A percentile compares a stretch with the other conserved stretches of the same genome.
Evolutionary conservation across 1,139 yeast genomes (phyloP).

Genomic region (Blastobotrys capitulatus): DNA sequence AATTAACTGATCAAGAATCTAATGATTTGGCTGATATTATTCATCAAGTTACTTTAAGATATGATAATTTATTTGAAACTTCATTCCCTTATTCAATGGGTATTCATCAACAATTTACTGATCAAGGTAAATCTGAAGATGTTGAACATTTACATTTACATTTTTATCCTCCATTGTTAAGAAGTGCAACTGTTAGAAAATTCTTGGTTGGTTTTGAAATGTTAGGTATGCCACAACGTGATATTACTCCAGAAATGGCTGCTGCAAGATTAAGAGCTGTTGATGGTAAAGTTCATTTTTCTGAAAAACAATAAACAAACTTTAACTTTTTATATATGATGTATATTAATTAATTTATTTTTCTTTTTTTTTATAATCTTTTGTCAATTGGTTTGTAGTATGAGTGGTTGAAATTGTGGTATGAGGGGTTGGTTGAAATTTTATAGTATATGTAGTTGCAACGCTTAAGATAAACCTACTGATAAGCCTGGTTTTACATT

Average conservation of each 20-base stretch:
- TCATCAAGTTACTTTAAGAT: conserved; percentile 53
- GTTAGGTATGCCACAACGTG: conserved; percentile 77
- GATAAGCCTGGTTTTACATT: too few species aligned
- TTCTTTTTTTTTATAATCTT: too few species aligned
- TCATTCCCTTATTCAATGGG: conserved; percentile 82
- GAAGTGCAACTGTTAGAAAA: conserved; percentile 71
- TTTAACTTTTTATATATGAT: not conserved
- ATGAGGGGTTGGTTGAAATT: too few species aligned
- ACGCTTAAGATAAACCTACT: too few species aligned
- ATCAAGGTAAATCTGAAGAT: conserved; percentile 24
- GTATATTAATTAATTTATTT: not conserved
- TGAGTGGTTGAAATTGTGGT: too few species aligned
- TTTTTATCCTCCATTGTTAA: conserved; percentile 70
- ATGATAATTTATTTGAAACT: conserved; percentile 65
- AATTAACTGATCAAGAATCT: conserved; percentile 47
- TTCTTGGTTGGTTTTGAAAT: conserved; percentile 74
- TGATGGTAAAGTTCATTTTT: conserved; percentile 20
- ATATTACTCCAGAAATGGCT: conserved; percentile 71
- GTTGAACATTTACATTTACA: conserved; percentile 69
- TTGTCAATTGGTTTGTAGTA: too few species aligned
- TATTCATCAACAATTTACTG: conserved; percentile 47
- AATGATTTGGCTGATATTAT: conserved; percentile 53
- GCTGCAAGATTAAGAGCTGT: conserved; percentile 36
- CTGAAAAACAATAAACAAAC: not conserved
- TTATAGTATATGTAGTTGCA: too few species aligned